Conservation (phyloP, 2,329 filamentous ascomycete genomes). For the Diaporthe destruens region DNA sequence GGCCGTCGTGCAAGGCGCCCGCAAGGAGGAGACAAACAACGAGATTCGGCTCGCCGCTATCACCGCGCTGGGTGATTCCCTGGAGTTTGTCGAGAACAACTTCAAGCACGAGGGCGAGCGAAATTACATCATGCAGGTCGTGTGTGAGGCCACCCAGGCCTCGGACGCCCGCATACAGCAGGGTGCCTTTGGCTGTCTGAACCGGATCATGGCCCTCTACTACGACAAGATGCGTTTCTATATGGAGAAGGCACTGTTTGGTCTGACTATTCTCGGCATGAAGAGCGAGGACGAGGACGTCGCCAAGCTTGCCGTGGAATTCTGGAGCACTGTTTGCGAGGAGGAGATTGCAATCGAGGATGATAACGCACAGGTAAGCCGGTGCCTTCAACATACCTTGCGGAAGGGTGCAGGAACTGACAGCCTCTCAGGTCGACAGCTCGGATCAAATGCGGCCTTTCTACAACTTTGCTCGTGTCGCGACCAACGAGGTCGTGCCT, state of each 20-base stretch:
- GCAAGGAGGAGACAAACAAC: constrained; percentile 92
- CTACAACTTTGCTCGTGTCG: constrained; percentile 95
- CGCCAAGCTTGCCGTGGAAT: constrained; percentile 96
- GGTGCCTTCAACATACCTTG: neutral
- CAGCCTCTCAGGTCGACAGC: constrained; percentile 69
- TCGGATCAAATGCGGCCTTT: constrained; percentile 89
- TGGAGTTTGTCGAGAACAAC: constrained; percentile 98
- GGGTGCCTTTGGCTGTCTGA: constrained; percentile 95
- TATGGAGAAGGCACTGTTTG: constrained; percentile 99
- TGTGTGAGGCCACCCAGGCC: constrained; percentile 98
- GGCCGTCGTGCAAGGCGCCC: constrained; percentile 95
- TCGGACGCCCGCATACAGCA: constrained; percentile 92
- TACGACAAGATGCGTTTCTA: constrained; percentile 99
- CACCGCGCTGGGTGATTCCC: constrained; percentile 92
- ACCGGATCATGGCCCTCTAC: constrained; percentile 98
- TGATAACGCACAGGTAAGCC: constrained; percentile 83
- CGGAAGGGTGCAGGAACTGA: constrained; percentile 29
- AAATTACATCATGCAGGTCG: constrained; percentile 99
- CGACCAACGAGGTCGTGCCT: constrained; percentile 93
- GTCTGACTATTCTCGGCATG: constrained; percentile 97
- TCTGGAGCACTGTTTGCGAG: constrained; percentile 99
- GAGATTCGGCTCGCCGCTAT: constrained; percentile 95
- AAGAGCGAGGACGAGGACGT: constrained; percentile 98
- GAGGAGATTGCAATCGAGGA: constrained; percentile 99
- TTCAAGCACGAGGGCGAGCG: constrained; percentile 99